Base-by-base conservation (phyloP, 179 eudicot species). In the Gypsophila paniculata region DNA sequence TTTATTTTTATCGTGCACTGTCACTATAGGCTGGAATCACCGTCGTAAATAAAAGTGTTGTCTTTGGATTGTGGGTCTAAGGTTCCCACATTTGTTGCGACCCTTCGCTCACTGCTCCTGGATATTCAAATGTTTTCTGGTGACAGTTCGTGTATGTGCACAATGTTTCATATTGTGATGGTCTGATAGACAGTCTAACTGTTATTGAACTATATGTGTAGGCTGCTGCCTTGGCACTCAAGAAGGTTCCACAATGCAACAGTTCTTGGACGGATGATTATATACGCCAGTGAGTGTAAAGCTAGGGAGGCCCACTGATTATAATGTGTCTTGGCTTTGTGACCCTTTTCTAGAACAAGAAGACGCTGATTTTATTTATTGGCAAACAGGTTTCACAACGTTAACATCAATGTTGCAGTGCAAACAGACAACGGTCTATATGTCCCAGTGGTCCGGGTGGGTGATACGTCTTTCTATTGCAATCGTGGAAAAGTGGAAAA, bases 151-250 rank as follows among this genome's bases (percentile, higher is more conserved):
- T 48, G 39, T 49, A 15, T 49, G 42, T 49, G 15, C 17, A n/a
- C 38, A 22, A 21, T 52, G 18, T 21, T 68, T 51, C 39, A 9
- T 51, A 51, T 32, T 68, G 60, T 32, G 60, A 51, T 21, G 39
- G 21, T 8, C 14, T 13, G 46, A 42, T 42, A 8, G 46, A 48
- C 7, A 8, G n/a, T 44, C 63, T 55, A 18, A 64, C 49, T 49
- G 32, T 57, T 55, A 39, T 51, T 53, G 21, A 59, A 36, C 67
- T 75, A 46, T 76, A 60, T 52, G 34, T 79, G 72, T 82, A 93
- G 98, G 98, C 97, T 86, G 94, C 97, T 77, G 98, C 98, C 75
- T 79, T 93, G 91, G 97, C 98, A 66, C 92, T 93, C 74, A 81
- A 82, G 72, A 92, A 89, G 85, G 97, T 93, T 79, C 97, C 98